Conservation (phyloP, 768 basidiomycete genomes). For the Psilocybe sp. region DNA sequence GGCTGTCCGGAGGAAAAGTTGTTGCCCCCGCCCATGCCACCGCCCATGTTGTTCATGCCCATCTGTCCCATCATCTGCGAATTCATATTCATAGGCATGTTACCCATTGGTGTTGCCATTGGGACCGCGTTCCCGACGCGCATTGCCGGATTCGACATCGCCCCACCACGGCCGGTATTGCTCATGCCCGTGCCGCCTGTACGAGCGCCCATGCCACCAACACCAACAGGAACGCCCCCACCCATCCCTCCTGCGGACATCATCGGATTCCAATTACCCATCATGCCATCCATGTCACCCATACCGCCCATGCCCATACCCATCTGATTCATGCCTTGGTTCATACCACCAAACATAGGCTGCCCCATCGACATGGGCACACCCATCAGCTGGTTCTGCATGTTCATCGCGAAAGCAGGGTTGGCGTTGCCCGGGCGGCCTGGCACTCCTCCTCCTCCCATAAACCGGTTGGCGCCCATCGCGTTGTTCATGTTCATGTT, state of each 20-base stretch:
- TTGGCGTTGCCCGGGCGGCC: conserved; percentile 1
- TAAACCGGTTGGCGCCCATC: neutral
- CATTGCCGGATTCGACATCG: neutral
- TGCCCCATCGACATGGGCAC: conserved; percentile 29
- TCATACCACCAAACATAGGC: conserved; percentile 29
- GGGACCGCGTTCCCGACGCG: neutral
- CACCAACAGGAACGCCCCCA: no score
- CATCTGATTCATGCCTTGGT: conserved; percentile 6
- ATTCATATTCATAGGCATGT: conserved; percentile 19
- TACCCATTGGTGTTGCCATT: conserved; percentile 10
- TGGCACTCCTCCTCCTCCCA: neutral
- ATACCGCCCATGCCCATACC: conserved; percentile 32
- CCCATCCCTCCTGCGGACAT: neutral
- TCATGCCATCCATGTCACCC: conserved; percentile 1
- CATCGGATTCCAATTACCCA: neutral
- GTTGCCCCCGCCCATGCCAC: conserved; percentile 19
- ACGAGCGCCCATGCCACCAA: conserved; percentile 4
- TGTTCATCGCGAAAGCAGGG: conserved; percentile 1
- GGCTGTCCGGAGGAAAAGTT: conserved; percentile 14
- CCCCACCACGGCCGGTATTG: neutral
- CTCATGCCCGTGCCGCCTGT: conserved; percentile 3
- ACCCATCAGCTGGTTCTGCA: conserved; percentile 15
- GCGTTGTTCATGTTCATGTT: conserved; percentile 1
- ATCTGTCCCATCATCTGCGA: conserved; percentile 29
- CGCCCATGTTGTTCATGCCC: conserved; percentile 30